Base-by-base conservation (phyloP, 345 rosid species). In the Gossypium herbaceum region DNA sequence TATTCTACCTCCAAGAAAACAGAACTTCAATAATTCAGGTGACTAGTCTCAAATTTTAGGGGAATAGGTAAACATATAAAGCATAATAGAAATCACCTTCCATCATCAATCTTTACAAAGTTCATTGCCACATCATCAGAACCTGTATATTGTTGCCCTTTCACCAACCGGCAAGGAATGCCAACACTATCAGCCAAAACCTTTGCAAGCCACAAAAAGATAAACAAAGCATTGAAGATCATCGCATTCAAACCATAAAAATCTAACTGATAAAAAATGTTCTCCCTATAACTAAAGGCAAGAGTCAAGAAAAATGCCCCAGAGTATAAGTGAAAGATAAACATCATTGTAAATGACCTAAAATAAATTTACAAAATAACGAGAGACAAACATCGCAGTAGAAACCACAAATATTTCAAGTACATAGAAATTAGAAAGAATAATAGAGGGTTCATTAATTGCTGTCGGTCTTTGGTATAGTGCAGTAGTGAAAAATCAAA, bases 101-200 rank as follows among this genome's bases (percentile, higher is more conserved):
- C 96, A 81, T 90, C 97, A 60, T 86, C 92, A 77, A 90, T 72
- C 86, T 88, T 92, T 62, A 94, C 92, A 86, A 93, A 88, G 86
- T 92, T 92, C 89, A 94, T 89, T 51, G 97, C 97, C 67, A 88
- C 92, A 73, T 94, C 98, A 61, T 85, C 91, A 16, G 93, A 91
- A 83, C 98, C 96, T 13, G 97, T 92, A 78, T 89, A 94, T 74
- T 88, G 92, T 51, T 83, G 90, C 76, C 97, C 98, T 82, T 92
- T 94, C 80, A 94, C 98, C 79, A 94, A 85, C 63, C 93, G 93
- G 78, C 98, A 92, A 72, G 93, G 93, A 80, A 90, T 88, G 72
- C 97, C 94, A 50, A 83, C 82, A 65, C 89, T 82, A 82, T 94
- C 98, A 66, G 97, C 94, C 87, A 94, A 88, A 84, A 90, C 96